These are phyloP conservation scores for Leccinum disarticulatum DNA, from an alignment of 768 basidiomycete genomes.

Conservation along the genomic window DNA sequence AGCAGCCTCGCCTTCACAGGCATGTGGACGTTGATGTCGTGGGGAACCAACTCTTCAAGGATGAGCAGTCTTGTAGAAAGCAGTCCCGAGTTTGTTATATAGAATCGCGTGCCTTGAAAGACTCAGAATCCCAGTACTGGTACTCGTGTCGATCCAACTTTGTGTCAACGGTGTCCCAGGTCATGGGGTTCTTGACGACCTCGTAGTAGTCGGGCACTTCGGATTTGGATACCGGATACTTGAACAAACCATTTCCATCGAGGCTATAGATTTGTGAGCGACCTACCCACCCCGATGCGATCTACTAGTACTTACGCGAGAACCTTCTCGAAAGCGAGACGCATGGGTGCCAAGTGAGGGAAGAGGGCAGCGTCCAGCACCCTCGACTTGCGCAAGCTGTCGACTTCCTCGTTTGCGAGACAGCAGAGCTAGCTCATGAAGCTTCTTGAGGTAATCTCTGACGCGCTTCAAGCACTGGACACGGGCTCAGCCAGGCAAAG, in stretches of 20 bases:
- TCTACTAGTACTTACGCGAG: slow-evolving; percentile 50
- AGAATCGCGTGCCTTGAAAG: slow-evolving; percentile 83
- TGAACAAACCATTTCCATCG: slow-evolving; percentile 79
- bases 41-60: slow-evolving; percentile 28
- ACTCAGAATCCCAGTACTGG: slow-evolving; percentile 71
- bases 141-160: slow-evolving; percentile 71
- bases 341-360: slow-evolving; percentile 59
- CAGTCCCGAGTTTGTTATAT: slow-evolving; percentile 77
- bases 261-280: slow-evolving; percentile 42
- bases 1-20: slow-evolving; percentile 19
- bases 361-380: slow-evolving; percentile 66
- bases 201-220: slow-evolving; percentile 92
- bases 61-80: slow-evolving; percentile 68
- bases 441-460: slow-evolving; percentile 71
- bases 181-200: slow-evolving; percentile 84
- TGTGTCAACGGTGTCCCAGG: slow-evolving; percentile 76
- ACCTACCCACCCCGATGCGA: not conserved
- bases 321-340: slow-evolving; percentile 68
- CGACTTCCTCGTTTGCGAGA: slow-evolving; percentile 77
- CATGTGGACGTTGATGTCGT: slow-evolving; percentile 14
- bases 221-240: slow-evolving; percentile 72
- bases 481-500: slow-evolving; percentile 1
- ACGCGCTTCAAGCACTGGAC: slow-evolving; percentile 57
- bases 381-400: slow-evolving; percentile 68
- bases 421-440: slow-evolving; percentile 65